phyloP scores from a whole-genome alignment of 2,329 filamentous ascomycete genomes.

The Acephala macrosclerotiorum region DNA sequence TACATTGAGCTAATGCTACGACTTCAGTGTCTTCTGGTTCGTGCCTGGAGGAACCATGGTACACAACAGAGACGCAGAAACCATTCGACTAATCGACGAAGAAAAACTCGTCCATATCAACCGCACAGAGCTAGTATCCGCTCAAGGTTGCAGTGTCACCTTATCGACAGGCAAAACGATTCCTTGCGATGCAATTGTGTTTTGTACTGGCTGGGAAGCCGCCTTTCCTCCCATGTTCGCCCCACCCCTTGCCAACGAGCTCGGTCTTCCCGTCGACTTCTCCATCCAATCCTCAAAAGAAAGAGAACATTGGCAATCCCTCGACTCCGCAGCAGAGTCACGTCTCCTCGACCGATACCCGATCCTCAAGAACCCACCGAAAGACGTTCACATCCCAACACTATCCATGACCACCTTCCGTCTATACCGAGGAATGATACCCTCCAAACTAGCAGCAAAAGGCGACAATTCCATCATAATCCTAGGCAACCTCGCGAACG shows the following conservation, averaged over 20 bases:
- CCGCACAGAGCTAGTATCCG: constrained; percentile 12
- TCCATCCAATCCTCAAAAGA: neutral
- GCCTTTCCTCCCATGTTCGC: constrained; percentile 14
- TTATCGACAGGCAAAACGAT: constrained; percentile 57
- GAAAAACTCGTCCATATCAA: constrained; percentile 19
- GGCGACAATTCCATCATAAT: constrained; percentile 22
- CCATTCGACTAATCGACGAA: constrained; percentile 22
- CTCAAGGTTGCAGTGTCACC: constrained; percentile 13
- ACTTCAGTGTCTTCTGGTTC: constrained; percentile 23
- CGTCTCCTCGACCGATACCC: constrained; percentile 17
- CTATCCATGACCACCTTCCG: constrained; percentile 10
- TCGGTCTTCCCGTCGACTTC: constrained; percentile 17
- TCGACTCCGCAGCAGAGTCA: constrained; percentile 17
- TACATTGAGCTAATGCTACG: neutral
- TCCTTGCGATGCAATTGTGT: constrained; percentile 58
- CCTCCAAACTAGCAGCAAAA: constrained; percentile 18
- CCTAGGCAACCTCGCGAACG: constrained; percentile 17
- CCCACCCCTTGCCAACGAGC: constrained; percentile 11
- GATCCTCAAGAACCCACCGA: constrained; percentile 20
- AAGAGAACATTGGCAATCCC: constrained; percentile 19
- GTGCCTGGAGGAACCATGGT: constrained; percentile 21
- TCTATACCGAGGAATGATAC: constrained; percentile 22
- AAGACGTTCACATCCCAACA: neutral
- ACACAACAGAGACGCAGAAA: constrained; percentile 21
- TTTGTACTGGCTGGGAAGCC: constrained; percentile 63